These are phyloP conservation scores for Leptographium wingfieldii DNA, from an alignment of 2,329 filamentous ascomycete genomes.

Conservation along the genomic window DNA sequence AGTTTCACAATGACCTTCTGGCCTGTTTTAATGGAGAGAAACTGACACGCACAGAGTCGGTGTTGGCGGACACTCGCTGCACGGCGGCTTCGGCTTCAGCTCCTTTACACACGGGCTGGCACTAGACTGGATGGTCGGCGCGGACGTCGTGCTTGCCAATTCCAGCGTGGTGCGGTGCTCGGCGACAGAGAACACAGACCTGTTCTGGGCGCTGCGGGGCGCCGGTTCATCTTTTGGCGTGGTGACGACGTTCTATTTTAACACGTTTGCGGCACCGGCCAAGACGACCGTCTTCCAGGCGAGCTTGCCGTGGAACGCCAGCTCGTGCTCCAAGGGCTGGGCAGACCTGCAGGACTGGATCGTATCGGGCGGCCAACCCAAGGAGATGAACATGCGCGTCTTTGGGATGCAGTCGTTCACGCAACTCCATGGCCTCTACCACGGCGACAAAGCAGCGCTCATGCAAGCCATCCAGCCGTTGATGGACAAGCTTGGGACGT, in stretches of 20 bases:
- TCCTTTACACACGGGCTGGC: conserved; percentile 24
- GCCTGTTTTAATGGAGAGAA: neutral
- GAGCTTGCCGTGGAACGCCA: conserved; percentile 15
- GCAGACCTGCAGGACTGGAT: conserved; percentile 15
- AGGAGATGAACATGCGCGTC: conserved; percentile 18
- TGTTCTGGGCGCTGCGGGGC: conserved; percentile 31
- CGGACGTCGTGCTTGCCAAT: conserved; percentile 25
- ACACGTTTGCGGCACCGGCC: conserved; percentile 24
- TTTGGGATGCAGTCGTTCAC: conserved; percentile 14
- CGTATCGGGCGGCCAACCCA: conserved; percentile 13
- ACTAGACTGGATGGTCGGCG: conserved; percentile 23
- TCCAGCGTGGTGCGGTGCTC: conserved; percentile 19
- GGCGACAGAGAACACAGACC: conserved; percentile 22
- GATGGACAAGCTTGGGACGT: conserved; percentile 12
- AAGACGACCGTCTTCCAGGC: conserved; percentile 18
- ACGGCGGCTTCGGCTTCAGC: conserved; percentile 27
- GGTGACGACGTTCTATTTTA: conserved; percentile 25
- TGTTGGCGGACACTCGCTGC: conserved; percentile 25
- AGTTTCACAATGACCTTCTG: neutral
- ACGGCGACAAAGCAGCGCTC: conserved; percentile 13
- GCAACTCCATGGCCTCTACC: conserved; percentile 18
- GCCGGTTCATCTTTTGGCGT: conserved; percentile 30
- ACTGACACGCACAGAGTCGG: conserved; percentile 20
- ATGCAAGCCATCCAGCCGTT: conserved; percentile 14
- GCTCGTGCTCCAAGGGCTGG: conserved; percentile 15